Evolutionary conservation across 2,329 filamentous ascomycete genomes (phyloP).

Genomic region (Rutstroemia sp.): DNA sequence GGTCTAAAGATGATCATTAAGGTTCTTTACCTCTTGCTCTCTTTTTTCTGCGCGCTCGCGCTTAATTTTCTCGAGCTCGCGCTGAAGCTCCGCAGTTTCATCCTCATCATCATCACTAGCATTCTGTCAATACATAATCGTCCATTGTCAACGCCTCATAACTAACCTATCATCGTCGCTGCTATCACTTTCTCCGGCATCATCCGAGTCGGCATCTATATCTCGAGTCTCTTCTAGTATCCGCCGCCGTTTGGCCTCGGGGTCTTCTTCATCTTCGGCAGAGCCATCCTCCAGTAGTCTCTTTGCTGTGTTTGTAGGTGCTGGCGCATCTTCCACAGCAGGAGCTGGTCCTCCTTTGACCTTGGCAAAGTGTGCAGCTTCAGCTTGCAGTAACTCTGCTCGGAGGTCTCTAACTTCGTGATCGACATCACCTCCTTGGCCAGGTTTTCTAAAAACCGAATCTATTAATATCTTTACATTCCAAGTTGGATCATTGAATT

Average conservation of each 20-base stretch:
- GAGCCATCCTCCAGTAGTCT: constrained; percentile 50
- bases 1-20: neutral
- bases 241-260: constrained; percentile 74
- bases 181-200: constrained; percentile 48
- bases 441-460: constrained; percentile 53
- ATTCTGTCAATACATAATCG: constrained; percentile 28
- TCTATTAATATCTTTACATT: constrained; percentile 14
- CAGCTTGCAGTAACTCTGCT: constrained; percentile 81
- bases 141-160: neutral
- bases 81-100: constrained; percentile 80
- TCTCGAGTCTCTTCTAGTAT: constrained; percentile 84
- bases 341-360: constrained; percentile 55
- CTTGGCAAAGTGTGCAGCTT: constrained; percentile 82
- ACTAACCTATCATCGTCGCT: constrained; percentile 51
- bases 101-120: constrained; percentile 65
- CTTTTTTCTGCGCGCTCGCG: constrained; percentile 71
- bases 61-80: constrained; percentile 91
- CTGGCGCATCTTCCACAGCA: constrained; percentile 39
- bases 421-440: constrained; percentile 80
- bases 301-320: constrained; percentile 54
- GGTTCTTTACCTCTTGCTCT: constrained; percentile 53
- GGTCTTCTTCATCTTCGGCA: constrained; percentile 51
- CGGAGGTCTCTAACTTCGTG: constrained; percentile 67
- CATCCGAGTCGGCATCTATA: constrained; percentile 75
- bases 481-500: neutral